Evolutionary conservation across 2,329 filamentous ascomycete genomes (phyloP), one percentile per base, ranked within the genome.

Genomic region (Nemania diffusa): DNA sequence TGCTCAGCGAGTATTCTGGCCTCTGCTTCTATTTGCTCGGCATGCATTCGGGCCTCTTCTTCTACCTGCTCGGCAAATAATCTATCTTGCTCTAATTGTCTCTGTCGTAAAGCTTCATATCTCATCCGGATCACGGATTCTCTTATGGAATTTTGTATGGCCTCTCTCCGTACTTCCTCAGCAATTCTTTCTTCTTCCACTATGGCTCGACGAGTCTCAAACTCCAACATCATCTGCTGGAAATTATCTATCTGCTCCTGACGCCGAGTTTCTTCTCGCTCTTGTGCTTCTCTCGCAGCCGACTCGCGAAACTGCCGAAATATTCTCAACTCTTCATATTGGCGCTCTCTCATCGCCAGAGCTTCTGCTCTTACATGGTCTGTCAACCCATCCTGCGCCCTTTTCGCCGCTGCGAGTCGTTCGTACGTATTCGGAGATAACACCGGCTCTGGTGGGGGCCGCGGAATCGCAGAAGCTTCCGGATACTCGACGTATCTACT

Each of bases 171-270:
- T 15, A 27, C 15, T 51, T 2, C 32, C 26, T 65, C 63, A 2
- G 63, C 51, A 56, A 34, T 44, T 57, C 57, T 61, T 57, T 65
- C 51, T 51, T 61, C 51, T 37, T 65, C 62, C 29, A 56, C 42
- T 42, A 65, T 61, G 17, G n/a, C 57, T 44, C 57, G 50, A 44
- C 57, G 40, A 22, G 51, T 56, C 42, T 65, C 42, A 44, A 51
- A 51, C 32, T 65, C 62, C 40, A 48, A 34, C 32, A 65, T 42
- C 1, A 51, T 61, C 32, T 22, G 51, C 50, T 65, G 42, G 13
- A 57, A 27, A 57, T 57, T 5, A 17, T 57, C 42, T 24, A 32
- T 42, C 57, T 34, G 56, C 51, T 65, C 40, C 42, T 51, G 57
- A 56, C 42, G 63, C 24, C 8, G 32, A 7, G 42, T 5, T 65